Evolutionary conservation across 352 stramenopile species (phyloP).

Genomic region (Phytophthora colocasiae): DNA sequence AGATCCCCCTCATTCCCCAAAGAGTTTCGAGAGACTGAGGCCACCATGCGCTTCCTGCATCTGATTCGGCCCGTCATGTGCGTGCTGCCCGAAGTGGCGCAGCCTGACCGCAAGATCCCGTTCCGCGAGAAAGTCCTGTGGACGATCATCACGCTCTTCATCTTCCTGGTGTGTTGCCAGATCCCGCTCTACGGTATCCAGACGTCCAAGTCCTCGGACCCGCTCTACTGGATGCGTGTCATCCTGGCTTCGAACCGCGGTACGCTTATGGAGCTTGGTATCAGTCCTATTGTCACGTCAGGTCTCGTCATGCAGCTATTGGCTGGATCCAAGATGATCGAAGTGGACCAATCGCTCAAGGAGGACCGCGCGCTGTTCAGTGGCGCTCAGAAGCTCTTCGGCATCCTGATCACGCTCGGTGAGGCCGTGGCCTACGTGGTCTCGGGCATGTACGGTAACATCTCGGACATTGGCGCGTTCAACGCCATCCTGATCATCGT

Average conservation of each 20-base stretch:
- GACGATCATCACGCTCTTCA: constrained; percentile 99
- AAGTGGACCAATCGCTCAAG: constrained; percentile 99
- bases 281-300: constrained; percentile 99
- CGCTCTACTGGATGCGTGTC: constrained; percentile 99
- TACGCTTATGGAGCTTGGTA: constrained; percentile 99
- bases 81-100: constrained; percentile 97
- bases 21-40: constrained; percentile 32
- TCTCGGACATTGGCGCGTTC: constrained; percentile 97
- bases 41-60: constrained; percentile 97
- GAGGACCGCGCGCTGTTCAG: constrained; percentile 98
- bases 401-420: constrained; percentile 99
- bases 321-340: constrained; percentile 98
- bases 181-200: constrained; percentile 99
- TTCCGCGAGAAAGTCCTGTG: constrained; percentile 99
- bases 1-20: constrained; percentile 46
- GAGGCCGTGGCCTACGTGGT: constrained; percentile 99
- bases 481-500: constrained; percentile 99
- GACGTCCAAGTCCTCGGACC: constrained; percentile 98
- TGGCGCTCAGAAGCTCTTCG: constrained; percentile 99
- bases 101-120: constrained; percentile 97
- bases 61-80: constrained; percentile 98
- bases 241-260: constrained; percentile 99
- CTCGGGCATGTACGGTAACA: constrained; percentile 99
- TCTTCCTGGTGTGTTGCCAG: constrained; percentile 99
- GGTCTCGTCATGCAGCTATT: constrained; percentile 99